Base-by-base conservation (phyloP, 257 asterid species). In the Nicotiana undulata region DNA sequence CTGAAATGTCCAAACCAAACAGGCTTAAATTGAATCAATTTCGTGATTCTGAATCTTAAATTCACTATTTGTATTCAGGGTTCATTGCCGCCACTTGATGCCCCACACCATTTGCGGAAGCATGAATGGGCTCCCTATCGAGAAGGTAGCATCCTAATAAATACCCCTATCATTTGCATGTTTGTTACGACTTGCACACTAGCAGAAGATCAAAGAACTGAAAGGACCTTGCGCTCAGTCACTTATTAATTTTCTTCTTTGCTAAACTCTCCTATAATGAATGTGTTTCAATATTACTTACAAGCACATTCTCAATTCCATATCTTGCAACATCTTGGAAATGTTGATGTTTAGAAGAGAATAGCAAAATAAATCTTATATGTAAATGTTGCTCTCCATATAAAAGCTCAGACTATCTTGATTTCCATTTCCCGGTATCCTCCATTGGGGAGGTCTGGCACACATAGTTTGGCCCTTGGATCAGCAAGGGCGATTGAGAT, bases 111-210 rank as follows among this genome's bases (percentile, higher is more conserved):
- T 89, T 83, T 93, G 85, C 97, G 99, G 77, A 92, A 89, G 89
- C 99, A 95, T 80, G 98, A 95, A 91, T 95, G 99, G 99, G 97
- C 87, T 82, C 84, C 93, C 44, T 95, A 89, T 85, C 91, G 99
- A 86, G 98, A 95, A 95, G 99, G 99, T 95, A 89, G 83, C 83
- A 79, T 75, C 72, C 63, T 63, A 64, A 44, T 28, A 12, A 63
- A 79, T 40, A 24, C 74, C 24, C 18, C 12, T 46, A 79, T 20
- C 34, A 34, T 77, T 77, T 55, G 58, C 68, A 40, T 63, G 37
- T 37, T 6, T 40, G 46, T 40, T 40, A 40, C 11, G 46, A 40
- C 46, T 40, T 40, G 46, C 46, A 1, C 46, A 40, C 46, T 40
- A 40, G 11, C 60, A 28, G 22, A 16, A 46, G 55, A 12, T 51